Evolutionary conservation across 306 rosid genomes (phyloP).

Genomic region (Gastrolobium villosum): DNA sequence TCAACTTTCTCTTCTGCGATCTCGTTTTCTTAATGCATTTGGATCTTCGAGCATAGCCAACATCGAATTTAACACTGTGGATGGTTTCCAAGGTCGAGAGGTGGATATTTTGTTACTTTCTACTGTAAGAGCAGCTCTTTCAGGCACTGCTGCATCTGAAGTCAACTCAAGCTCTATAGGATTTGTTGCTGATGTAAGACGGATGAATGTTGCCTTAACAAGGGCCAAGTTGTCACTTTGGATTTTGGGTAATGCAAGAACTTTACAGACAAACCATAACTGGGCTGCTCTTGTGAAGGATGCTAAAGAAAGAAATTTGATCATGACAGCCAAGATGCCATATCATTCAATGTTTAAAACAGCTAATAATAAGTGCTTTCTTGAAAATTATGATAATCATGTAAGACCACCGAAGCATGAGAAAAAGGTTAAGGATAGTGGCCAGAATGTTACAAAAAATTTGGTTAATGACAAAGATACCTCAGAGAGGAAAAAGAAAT

Average conservation of each 20-base stretch:
- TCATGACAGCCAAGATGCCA: slow-evolving; percentile 67
- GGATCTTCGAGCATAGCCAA: slow-evolving; percentile 72
- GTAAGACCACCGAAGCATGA: slow-evolving; percentile 48
- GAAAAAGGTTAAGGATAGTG: slow-evolving; percentile 54
- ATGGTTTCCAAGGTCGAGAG: slow-evolving; percentile 99
- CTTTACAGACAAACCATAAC: slow-evolving; percentile 79
- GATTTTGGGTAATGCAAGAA: slow-evolving; percentile 92
- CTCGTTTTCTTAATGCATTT: slow-evolving; percentile 79
- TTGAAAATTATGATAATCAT: slow-evolving; percentile 52
- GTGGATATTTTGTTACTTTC: slow-evolving; percentile 93
- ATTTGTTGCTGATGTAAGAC: slow-evolving; percentile 96
- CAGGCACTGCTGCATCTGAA: slow-evolving; percentile 55
- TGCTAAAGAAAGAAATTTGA: slow-evolving; percentile 80
- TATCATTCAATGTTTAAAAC: slow-evolving; percentile 69
- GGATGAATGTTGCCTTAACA: slow-evolving; percentile 99
- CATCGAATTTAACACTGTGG: slow-evolving; percentile 92
- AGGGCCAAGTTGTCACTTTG: slow-evolving; percentile 93
- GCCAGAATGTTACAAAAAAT: slow-evolving; percentile 42
- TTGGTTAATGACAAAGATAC: slow-evolving; percentile 50
- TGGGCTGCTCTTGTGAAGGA: slow-evolving; percentile 93
- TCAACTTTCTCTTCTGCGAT: slow-evolving; percentile 86
- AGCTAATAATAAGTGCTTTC: slow-evolving; percentile 39
- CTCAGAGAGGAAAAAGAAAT: slow-evolving; percentile 53
- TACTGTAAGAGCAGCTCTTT: slow-evolving; percentile 86
- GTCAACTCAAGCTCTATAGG: slow-evolving; percentile 75